phyloP scores from a whole-genome alignment of 495 filamentous ascomycete genomes.

The Lasiosphaeria hispida region DNA sequence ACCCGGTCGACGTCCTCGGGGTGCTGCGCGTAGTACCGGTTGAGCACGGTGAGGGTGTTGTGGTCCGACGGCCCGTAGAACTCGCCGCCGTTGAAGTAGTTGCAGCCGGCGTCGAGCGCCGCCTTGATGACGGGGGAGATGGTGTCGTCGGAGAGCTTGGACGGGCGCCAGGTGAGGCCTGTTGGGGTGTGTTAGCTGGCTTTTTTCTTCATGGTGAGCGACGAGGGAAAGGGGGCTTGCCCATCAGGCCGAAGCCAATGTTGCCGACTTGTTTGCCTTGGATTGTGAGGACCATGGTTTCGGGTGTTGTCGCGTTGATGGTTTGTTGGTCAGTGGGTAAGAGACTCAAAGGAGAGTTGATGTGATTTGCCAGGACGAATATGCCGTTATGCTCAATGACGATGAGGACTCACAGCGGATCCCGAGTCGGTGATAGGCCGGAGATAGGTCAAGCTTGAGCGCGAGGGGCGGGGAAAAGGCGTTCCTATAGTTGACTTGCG shows the following conservation, averaged over 20 bases:
- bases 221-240: conserved; percentile 16
- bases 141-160: conserved; percentile 53
- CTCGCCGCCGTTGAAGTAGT: conserved; percentile 81
- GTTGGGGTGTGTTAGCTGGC: not conserved
- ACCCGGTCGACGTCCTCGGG: conserved; percentile 67
- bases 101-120: conserved; percentile 63
- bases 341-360: too few relatives aligned
- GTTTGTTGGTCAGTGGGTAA: too few relatives aligned
- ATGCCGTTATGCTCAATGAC: too few relatives aligned
- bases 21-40: conserved; percentile 64
- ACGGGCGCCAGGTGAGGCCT: conserved; percentile 72
- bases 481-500: too few relatives aligned
- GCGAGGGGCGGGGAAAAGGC: too few relatives aligned
- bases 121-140: conserved; percentile 66
- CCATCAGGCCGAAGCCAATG: conserved; percentile 61
- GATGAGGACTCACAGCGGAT: too few relatives aligned
- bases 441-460: too few relatives aligned
- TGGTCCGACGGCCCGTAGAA: conserved; percentile 72
- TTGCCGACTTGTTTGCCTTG: conserved; percentile 52
- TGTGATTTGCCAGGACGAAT: too few relatives aligned
- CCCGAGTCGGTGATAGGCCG: too few relatives aligned
- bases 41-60: conserved; percentile 65
- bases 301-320: not conserved
- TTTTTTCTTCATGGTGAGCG: not conserved
- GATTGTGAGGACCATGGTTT: conserved; percentile 31